Conservation (phyloP, 495 filamentous ascomycete genomes). For the Halenospora varia region DNA sequence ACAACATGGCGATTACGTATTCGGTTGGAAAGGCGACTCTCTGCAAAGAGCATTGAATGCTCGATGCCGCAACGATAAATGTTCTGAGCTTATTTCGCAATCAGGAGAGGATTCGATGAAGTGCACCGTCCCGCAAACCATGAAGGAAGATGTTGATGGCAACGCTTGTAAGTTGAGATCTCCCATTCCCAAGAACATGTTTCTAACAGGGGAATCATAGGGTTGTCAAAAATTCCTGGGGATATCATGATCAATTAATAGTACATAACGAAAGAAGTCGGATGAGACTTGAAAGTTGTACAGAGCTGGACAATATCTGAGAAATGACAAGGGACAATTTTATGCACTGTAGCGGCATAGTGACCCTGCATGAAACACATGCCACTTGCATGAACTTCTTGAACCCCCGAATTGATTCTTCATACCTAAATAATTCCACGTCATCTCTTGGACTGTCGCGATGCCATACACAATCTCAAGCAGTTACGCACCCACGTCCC, state of each 20-base stretch:
- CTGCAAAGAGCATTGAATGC: constrained; percentile 35
- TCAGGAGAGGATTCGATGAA: background rate
- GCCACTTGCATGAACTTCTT: too few species aligned
- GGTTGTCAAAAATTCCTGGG: background rate
- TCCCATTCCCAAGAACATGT: background rate
- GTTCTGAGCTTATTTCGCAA: background rate
- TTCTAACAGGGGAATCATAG: background rate
- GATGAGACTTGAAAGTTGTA: too few species aligned
- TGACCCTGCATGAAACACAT: too few species aligned
- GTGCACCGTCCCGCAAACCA: background rate
- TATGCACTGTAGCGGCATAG: too few species aligned
- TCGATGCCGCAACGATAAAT: background rate
- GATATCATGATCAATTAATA: background rate
- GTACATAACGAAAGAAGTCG: background rate
- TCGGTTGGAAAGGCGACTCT: constrained; percentile 56
- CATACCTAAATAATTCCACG: too few species aligned
- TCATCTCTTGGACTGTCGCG: too few species aligned
- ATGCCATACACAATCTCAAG: too few species aligned
- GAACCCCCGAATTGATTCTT: too few species aligned
- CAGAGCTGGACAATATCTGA: too few species aligned
- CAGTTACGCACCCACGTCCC: too few species aligned
- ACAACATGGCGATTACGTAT: constrained; percentile 71
- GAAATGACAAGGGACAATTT: too few species aligned
- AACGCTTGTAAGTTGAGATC: background rate
- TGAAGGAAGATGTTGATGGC: background rate